Evolutionary conservation across 2,329 filamentous ascomycete genomes (phyloP), one percentile per base, ranked within the genome.

Genomic region (Sordariomycetes sp.): DNA sequence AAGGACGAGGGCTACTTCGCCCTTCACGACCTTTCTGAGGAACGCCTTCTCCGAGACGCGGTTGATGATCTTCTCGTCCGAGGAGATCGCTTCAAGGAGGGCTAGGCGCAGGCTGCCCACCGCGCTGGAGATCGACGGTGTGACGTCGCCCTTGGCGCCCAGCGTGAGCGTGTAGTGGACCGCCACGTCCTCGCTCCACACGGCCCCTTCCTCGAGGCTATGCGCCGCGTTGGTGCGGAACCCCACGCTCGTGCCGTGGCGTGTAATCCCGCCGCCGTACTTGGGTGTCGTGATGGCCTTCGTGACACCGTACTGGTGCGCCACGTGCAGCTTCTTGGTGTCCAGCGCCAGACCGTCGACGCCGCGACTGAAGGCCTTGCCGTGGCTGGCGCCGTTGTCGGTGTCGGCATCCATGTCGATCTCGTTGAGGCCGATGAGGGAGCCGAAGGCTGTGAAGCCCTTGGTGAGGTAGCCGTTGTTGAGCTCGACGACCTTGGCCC

Each of bases 361-460:
- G 8, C 79, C 85, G 12, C 83, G 77, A 53, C 79, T 82, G 63
- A 87, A 86, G 6, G 71, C 65, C 0, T 73, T 67, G 0, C 69
- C 68, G 7, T 22, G 14, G 59, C 71, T 74, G 1, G 67, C 65
- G 1, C 80, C 80, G 60, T 82, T 81, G 61, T 81, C 79, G 0
- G 77, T 80, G 53, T 72, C 70, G 8, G 71, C 65, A 61, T 88
- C 86, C 4, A 75, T 75, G 59, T 81, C 78, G 57, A 89, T 87
- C 57, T 82, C 84, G 61, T 80, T 80, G 7, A 89, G 75, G 0
- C 86, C 86, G 0, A 89, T 70, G 1, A 72, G 72, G 3, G 82
- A 80, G 1, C 79, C 83, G 34, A 87, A 81, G 1, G 80, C 81
- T 3, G 81, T 85, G 61, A 87, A 78, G 0, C 82, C 74, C 6